Percentiles rank a stretch among this genome's conserved stretches.
Evolutionary conservation across 257 asterid species (phyloP).

Genomic region (Craterostigma plantagineum): DNA sequence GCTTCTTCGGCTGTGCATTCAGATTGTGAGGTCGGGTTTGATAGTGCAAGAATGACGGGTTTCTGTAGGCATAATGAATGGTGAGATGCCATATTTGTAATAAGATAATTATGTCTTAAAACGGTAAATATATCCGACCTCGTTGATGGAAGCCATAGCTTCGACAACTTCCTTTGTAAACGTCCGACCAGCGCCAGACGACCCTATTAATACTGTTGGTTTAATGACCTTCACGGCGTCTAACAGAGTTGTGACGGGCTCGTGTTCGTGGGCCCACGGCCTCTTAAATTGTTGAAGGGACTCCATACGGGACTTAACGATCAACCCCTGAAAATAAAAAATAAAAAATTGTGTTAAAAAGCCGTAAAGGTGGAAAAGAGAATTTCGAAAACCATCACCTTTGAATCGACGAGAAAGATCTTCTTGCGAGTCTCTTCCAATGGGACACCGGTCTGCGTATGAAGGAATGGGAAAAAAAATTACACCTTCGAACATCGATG

Average conservation of each 20-base stretch:
- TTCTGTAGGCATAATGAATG: conserved; percentile 11
- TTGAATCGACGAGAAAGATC: conserved; percentile 72
- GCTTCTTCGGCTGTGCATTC: conserved; percentile 25
- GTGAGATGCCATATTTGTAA: not conserved
- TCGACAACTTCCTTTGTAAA: conserved; percentile 13
- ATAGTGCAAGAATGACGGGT: conserved; percentile 20
- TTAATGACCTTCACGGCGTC: conserved; percentile 43
- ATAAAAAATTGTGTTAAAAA: not conserved
- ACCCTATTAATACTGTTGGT: conserved; percentile 17
- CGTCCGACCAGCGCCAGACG: conserved; percentile 18
- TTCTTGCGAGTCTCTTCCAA: conserved; percentile 77
- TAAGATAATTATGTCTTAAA: not conserved
- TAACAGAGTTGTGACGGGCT: conserved; percentile 31
- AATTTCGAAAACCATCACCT: conserved; percentile 14
- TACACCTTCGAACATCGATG: not conserved
- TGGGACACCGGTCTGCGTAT: conserved; percentile 59
- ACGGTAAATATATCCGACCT: conserved; percentile 5
- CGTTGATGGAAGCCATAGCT: conserved; percentile 15
- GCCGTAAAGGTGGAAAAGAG: not conserved
- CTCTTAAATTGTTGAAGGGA: conserved; percentile 58
- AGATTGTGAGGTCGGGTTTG: conserved; percentile 23
- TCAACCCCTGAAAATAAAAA: conserved; percentile 36
- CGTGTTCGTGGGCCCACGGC: conserved; percentile 64
- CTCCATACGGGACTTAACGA: conserved; percentile 42
- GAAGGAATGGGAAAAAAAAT: conserved; percentile 1